These are phyloP conservation scores for Lodderomyces oxycetoniae DNA, from an alignment of 1,139 yeast species.

Conservation along the genomic window DNA sequence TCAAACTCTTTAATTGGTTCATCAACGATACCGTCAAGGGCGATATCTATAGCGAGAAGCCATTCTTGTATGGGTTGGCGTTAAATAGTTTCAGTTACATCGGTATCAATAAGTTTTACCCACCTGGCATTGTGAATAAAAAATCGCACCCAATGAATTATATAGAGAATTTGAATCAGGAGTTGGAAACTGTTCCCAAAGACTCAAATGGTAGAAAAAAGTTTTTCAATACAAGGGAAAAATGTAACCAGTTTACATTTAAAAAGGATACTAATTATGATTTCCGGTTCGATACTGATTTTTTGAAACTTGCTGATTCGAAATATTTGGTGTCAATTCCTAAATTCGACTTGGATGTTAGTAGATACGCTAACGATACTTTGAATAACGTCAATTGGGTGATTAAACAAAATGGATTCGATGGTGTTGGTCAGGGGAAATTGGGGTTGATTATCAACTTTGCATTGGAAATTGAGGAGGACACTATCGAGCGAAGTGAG, in stretches of 20 bases:
- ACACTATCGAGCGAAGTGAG: too few species aligned
- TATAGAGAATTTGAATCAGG: conserved; percentile 16
- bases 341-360: conserved; percentile 40
- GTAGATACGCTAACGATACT: conserved; percentile 37
- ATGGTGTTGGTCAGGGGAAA: conserved; percentile 34
- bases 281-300: conserved; percentile 38
- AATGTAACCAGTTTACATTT: conserved; percentile 32
- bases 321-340: conserved; percentile 41
- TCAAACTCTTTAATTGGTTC: conserved; percentile 54
- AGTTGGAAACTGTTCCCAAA: conserved; percentile 25
- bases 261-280: conserved; percentile 21
- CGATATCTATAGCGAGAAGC: conserved; percentile 54
- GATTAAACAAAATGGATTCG: conserved; percentile 35
- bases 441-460: conserved; percentile 40
- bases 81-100: conserved; percentile 51
- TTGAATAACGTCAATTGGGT: conserved; percentile 45
- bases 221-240: conserved; percentile 27
- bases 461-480: conserved; percentile 32
- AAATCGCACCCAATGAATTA: conserved; percentile 8
- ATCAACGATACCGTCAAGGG: conserved; percentile 64
- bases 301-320: conserved; percentile 39
- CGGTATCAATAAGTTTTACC: conserved; percentile 10
- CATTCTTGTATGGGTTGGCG: conserved; percentile 62
- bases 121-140: conserved; percentile 6
- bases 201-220: conserved; percentile 30